Base-by-base conservation (phyloP, 768 basidiomycete species). In the Gymnopilus junonius region DNA sequence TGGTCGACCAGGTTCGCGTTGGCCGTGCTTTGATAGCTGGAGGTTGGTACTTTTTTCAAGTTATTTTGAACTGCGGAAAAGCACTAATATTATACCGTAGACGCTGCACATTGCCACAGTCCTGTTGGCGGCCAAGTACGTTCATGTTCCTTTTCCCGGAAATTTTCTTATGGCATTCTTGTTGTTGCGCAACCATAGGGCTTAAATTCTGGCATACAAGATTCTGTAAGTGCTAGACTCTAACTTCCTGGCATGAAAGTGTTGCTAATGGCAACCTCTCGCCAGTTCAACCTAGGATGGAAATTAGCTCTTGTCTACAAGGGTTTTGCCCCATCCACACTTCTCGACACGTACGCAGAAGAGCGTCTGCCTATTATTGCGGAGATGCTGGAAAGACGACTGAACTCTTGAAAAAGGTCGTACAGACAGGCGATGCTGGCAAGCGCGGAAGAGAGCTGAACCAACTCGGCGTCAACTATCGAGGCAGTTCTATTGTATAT, bases 381-480 rank as follows among this genome's bases (percentile, higher is more conserved):
- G 3, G 62, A 63, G 45, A 76, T 79, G 74, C 74, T 78, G 15
- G 75, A 42, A 67, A 70, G 21, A 71, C 74, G 2, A 73, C 72
- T 1, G 58, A 67, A 4, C 63, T 75, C 14, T 59, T 71, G 25
- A 68, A 68, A 15, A 62, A 63, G 31, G 63, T 59, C 20, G 15
- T 35, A 20, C 54, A 53, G 4, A 68, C 68, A 15, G 65, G 59
- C 11, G 58, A 60, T 3, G 74, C 70, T 71, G n/a, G n/a, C n/a
- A 62, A 71, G 15, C 67, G 70, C 21, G 60, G 56, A 2, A 65
- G 69, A 2, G 67, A 70, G 4, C 62, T 83, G 4, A 67, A 72
- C 20, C 81, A 83, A 69, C 79, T 85, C 39, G 84, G 83, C 5
- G 74, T 86, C 42, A 86, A 87, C 70, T 87, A 82, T 66, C 77